A percentile compares a stretch with the other conserved stretches of the same genome.
These are phyloP conservation scores for Petasospora rhodanensis DNA, from an alignment of 1,139 yeast species.

Conservation along the genomic window DNA sequence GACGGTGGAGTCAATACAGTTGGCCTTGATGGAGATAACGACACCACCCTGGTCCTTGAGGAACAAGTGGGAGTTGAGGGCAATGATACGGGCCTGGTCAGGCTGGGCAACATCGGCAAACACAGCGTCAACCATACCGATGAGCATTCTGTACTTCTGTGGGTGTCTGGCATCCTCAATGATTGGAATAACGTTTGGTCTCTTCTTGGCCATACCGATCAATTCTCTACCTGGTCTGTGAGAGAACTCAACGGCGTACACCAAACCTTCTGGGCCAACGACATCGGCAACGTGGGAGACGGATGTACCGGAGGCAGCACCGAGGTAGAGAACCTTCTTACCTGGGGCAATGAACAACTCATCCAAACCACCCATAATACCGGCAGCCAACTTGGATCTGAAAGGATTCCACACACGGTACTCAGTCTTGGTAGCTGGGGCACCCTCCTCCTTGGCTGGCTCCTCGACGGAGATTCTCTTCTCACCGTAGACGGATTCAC, in stretches of 20 bases:
- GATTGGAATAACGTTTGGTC: constrained; percentile 98
- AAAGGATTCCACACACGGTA: constrained; percentile 99
- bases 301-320: constrained; percentile 99
- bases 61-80: constrained; percentile 96
- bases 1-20: constrained; percentile 99
- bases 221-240: constrained; percentile 99
- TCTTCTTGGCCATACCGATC: constrained; percentile 99
- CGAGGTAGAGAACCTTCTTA: constrained; percentile 92
- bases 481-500: constrained; percentile 97
- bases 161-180: constrained; percentile 99
- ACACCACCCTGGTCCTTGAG: constrained; percentile 98
- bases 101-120: constrained; percentile 99
- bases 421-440: constrained; percentile 90
- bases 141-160: constrained; percentile 97
- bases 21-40: constrained; percentile 96
- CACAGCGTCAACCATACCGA: constrained; percentile 97
- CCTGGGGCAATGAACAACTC: constrained; percentile 98
- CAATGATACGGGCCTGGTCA: constrained; percentile 99
- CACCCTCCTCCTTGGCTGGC: constrained; percentile 81
- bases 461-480: constrained; percentile 93
- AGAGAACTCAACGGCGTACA: constrained; percentile 97
- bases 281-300: constrained; percentile 98
- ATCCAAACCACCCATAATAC: constrained; percentile 99
- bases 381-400: constrained; percentile 99
- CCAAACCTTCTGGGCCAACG: constrained; percentile 98